Conservation (phyloP, 345 rosid species). For the Pugionium cornutum region DNA sequence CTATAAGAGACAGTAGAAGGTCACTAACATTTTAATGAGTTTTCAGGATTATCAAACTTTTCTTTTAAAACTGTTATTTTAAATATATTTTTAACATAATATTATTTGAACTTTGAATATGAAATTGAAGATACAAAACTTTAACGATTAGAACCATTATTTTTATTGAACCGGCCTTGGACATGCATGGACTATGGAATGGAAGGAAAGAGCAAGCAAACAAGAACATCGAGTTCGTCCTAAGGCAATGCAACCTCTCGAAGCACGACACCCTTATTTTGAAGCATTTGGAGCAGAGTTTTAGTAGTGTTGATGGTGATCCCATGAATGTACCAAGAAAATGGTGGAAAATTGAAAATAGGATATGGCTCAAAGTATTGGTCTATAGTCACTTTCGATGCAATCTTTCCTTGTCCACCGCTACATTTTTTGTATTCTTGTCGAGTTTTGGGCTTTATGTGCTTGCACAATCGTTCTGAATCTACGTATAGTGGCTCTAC, state of each 20-base stretch:
- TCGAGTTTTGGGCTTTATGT: conserved; percentile 55
- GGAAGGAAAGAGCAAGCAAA: too few species aligned
- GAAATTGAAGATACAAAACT: too few species aligned
- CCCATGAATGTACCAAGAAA: conserved; percentile 76
- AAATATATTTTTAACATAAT: too few species aligned
- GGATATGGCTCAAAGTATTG: conserved; percentile 63
- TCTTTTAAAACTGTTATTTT: too few species aligned
- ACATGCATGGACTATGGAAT: too few species aligned
- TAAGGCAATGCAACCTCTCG: not conserved
- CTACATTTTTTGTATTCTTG: conserved; percentile 61
- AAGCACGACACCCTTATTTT: not conserved
- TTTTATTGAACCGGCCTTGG: too few species aligned
- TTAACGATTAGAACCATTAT: too few species aligned
- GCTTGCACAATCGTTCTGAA: conserved; percentile 51
- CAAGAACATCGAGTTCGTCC: too few species aligned
- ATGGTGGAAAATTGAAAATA: conserved; percentile 64
- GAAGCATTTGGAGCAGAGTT: conserved; percentile 56
- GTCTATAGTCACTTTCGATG: conserved; percentile 62
- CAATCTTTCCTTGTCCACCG: conserved; percentile 66
- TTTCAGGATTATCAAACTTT: too few species aligned
- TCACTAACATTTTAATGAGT: too few species aligned
- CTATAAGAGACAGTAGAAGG: too few species aligned
- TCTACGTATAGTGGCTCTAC: conserved; percentile 68
- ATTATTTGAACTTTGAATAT: too few species aligned
- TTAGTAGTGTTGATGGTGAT: conserved; percentile 67